Base-by-base conservation (phyloP, 1,139 yeast genomes). In the Kluyveromyces sp. region DNA sequence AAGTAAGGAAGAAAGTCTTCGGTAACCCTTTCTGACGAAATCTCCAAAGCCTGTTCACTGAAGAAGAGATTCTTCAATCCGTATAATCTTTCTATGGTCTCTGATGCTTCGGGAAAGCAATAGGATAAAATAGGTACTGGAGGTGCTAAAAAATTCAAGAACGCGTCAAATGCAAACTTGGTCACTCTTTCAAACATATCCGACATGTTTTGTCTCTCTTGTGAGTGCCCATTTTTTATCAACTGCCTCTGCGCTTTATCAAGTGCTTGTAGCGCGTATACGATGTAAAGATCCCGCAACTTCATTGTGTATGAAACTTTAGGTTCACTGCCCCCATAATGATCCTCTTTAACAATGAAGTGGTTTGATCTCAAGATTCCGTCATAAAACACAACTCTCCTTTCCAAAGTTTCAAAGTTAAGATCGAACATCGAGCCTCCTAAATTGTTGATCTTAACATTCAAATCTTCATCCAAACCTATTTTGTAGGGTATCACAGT, bases 81-180 rank as follows among this genome's bases (percentile, higher is more conserved):
- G 9, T 56, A 54, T 4, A 53, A 35, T 25, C 49, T 44, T 18
- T 48, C 46, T 3, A 61, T 54, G 9, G 53, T 25, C n/a, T 49
- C 47, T 4, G 65, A 52, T 8, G 53, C 48, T 3, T 50, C 43
- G 0, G 84, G 83, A 43, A 71, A 69, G 19, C 75, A 60, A 2
- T 47, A 50, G 2, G 57, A 48, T 2, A 79, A 63, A 0, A 80
- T 77, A 3, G 64, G 55, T 22, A 70, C 66, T 0, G 86, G 86
- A 1, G 80, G 73, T 0, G 85, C 83, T 53, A 80, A 66, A 42
- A 70, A 76, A 30, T 71, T 73, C 2, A 73, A 69, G 46, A 80
- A 77, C 16, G 71, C 54, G 17, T 64, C 51, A 35, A 58, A 59
- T 11, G 60, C 48, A 17, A 42, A 46, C 22, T 46, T 43, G 2